Evolutionary conservation across 352 stramenopile genomes (phyloP), one percentile per base, ranked within the genome.

Genomic region (Peronosclerospora sorghi): DNA sequence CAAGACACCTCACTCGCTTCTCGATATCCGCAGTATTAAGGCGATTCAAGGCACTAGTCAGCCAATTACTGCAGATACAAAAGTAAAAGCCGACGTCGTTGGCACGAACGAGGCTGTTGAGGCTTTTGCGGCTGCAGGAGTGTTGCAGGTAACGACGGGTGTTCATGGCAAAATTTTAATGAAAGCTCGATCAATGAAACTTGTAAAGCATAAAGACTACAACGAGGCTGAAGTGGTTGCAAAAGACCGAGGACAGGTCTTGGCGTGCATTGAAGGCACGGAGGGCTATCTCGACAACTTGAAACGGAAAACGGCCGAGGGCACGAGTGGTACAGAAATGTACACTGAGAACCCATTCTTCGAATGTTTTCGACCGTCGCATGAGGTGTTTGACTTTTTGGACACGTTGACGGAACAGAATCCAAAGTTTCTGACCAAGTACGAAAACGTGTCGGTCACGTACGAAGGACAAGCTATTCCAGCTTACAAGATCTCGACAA

Each of bases 311-410:
- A 56, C 29, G 10, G 32, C 48, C 5, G 13, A 46, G 9, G 17
- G 36, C 10, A 34, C 39, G 4, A 26, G 40, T 36, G 24, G 42
- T 12, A 20, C 30, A 0, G 28, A 54, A 1, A 30, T 60, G 9
- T 81, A 80, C 48, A 62, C 58, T 0, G 46, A 71, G 12, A 85
- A 54, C 41, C 54, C 56, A 19, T 88, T 74, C 41, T 88, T 88
- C 35, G 61, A 84, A 29, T 88, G 76, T 48, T 88, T 83, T 48
- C 73, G 67, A 28, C 71, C 70, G 30, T 45, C 51, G 8, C 66
- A 86, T 28, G 50, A 86, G 32, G 62, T 86, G 2, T 75, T 76
- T 45, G 49, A 58, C 21, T 89, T 83, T 48, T 60, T 89, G 9
- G 65, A 82, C 28, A 48, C 55, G 23, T 21, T 88, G 7, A 48